A percentile compares a stretch with the other conserved stretches of the same genome.
Conservation (phyloP, 1,139 yeast species). For the Suhomyces bolitotheri region DNA sequence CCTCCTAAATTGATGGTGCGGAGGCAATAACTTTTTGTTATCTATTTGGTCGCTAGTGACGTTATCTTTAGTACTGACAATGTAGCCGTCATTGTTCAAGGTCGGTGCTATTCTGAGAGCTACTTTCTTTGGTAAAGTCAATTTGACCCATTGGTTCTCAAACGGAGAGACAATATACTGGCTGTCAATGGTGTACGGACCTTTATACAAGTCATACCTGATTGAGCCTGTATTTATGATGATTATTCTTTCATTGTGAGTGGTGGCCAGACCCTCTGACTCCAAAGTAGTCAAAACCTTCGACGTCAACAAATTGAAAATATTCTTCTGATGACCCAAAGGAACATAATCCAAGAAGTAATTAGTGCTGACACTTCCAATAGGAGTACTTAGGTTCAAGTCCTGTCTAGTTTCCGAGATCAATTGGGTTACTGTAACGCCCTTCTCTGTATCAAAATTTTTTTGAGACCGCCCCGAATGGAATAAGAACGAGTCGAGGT, state of each 20-base stretch:
- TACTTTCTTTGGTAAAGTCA: conserved; percentile 51
- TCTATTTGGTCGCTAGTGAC: conserved; percentile 7
- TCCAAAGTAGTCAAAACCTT: conserved; percentile 60
- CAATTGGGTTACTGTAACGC: conserved; percentile 46
- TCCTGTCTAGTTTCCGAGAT: conserved; percentile 48
- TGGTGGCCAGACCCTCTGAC: conserved; percentile 13
- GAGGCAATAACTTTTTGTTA: conserved; percentile 25
- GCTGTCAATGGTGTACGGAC: conserved; percentile 78
- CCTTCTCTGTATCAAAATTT: conserved; percentile 50
- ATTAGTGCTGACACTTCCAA: conserved; percentile 66
- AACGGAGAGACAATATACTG: conserved; percentile 87
- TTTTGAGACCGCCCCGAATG: conserved; percentile 47
- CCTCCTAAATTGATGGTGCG: conserved; percentile 23
- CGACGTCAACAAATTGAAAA: conserved; percentile 60
- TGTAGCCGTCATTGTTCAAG: conserved; percentile 53
- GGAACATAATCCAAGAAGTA: conserved; percentile 75
- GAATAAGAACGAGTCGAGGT: conserved; percentile 61
- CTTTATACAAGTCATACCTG: conserved; percentile 84
- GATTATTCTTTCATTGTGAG: conserved; percentile 51
- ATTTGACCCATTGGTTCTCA: conserved; percentile 69
- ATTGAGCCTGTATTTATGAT: conserved; percentile 86
- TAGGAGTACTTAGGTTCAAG: conserved; percentile 54
- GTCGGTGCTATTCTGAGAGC: conserved; percentile 50
- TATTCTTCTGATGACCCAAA: conserved; percentile 55
- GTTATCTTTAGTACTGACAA: conserved; percentile 22